A percentile compares a stretch with the other conserved stretches of the same genome.
phyloP scores from a whole-genome alignment of 352 stramenopile genomes.

The Globisporangium echinulatum region DNA sequence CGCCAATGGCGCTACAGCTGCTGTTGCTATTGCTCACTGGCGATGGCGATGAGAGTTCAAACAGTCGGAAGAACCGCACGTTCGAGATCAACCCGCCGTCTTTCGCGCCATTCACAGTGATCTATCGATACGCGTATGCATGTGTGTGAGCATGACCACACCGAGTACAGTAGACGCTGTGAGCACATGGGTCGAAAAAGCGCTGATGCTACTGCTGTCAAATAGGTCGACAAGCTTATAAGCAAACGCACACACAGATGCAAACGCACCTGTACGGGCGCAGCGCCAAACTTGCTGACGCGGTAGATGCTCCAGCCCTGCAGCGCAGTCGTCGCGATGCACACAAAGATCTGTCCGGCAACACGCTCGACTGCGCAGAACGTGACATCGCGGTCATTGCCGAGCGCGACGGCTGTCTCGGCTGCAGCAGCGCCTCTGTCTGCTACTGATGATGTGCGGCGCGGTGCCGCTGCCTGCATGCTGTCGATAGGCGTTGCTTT shows the following conservation, averaged over 20 bases:
- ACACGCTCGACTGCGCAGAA: constrained; percentile 65
- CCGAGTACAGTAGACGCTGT: too few relatives aligned
- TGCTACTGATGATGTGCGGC: background rate
- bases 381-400: constrained; percentile 33
- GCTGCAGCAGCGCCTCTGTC: background rate
- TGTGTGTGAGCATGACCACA: background rate
- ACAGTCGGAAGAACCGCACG: constrained; percentile 62
- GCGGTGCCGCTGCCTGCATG: background rate
- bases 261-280: constrained; percentile 35
- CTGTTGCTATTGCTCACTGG: background rate
- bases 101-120: constrained; percentile 36
- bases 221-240: too few relatives aligned
- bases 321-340: constrained; percentile 41
- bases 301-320: constrained; percentile 48
- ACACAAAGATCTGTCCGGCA: constrained; percentile 35
- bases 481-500: background rate
- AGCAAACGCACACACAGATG: background rate
- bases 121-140: constrained; percentile 18
- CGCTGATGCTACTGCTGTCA: too few relatives aligned
- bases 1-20: constrained; percentile 10
- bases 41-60: constrained; percentile 18
- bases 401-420: constrained; percentile 14
- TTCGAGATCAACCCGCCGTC: constrained; percentile 30
- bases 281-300: constrained; percentile 48
- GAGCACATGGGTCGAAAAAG: too few relatives aligned